Evolutionary conservation across 345 rosid genomes (phyloP).

Genomic region (Boechera retrofracta): DNA sequence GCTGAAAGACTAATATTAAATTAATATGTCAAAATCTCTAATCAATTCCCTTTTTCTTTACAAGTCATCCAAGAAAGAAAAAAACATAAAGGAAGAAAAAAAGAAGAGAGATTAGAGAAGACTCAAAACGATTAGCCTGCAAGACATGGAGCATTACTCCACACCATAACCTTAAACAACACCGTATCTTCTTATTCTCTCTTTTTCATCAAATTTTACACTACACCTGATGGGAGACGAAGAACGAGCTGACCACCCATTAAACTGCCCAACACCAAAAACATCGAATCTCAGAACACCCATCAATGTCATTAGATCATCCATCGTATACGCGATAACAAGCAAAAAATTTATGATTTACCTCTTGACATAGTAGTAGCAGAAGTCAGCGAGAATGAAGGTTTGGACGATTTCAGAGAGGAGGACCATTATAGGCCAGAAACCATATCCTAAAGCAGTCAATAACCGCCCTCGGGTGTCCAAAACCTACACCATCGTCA

Average conservation of each 20-base stretch:
- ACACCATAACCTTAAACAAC: constrained; percentile 21
- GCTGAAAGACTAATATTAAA: constrained; percentile 15
- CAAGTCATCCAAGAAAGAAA: constrained; percentile 20
- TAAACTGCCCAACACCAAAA: constrained; percentile 52
- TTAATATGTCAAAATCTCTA: constrained; percentile 30
- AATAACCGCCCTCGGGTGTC: constrained; percentile 81
- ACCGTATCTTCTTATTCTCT: constrained; percentile 20
- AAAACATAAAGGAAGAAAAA: neutral
- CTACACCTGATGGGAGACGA: constrained; percentile 91
- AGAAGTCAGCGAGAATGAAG: constrained; percentile 86
- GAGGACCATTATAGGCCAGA: constrained; percentile 87
- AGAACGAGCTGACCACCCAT: constrained; percentile 90
- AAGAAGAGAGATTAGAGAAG: constrained; percentile 10
- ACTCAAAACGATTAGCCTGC: constrained; percentile 27
- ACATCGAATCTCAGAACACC: neutral
- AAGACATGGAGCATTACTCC: constrained; percentile 23
- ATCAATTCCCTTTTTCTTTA: constrained; percentile 24
- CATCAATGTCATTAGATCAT: neutral
- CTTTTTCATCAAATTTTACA: constrained; percentile 44
- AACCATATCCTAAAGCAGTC: constrained; percentile 81
- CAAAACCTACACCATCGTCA: constrained; percentile 58
- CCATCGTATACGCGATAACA: neutral
- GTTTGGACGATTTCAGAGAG: constrained; percentile 88
- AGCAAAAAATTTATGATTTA: neutral
- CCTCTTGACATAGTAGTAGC: constrained; percentile 92